These are phyloP conservation scores for Rhizopus arrhizus DNA, from an alignment of 371 early-diverging fungal genomes.

Conservation along the genomic window DNA sequence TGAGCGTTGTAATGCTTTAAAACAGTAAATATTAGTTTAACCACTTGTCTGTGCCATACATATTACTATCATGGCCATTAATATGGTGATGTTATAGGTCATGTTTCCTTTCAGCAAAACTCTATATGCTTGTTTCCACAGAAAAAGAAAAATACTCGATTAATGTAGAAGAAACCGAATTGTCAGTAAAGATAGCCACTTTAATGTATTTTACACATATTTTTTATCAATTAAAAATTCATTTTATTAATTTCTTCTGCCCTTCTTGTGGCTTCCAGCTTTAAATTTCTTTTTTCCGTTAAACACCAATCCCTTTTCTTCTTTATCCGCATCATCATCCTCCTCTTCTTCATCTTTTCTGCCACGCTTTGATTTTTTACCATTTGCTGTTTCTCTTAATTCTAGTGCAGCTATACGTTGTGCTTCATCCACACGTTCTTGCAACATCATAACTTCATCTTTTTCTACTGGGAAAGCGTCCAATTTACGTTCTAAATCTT, in stretches of 20 bases:
- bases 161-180: no score
- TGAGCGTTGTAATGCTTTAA: no score
- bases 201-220: not conserved
- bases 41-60: no score
- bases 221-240: not conserved
- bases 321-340: slow-evolving; percentile 53
- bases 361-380: slow-evolving; percentile 57
- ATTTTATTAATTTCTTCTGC: slow-evolving; percentile 8
- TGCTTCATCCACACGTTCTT: slow-evolving; percentile 93
- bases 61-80: no score
- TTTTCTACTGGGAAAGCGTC: slow-evolving; percentile 83
- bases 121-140: no score
- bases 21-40: no score
- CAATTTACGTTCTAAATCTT: slow-evolving; percentile 84
- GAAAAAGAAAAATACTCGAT: no score
- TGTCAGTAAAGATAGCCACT: not conserved
- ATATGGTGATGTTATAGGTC: no score
- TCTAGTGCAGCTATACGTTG: slow-evolving; percentile 79
- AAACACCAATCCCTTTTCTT: slow-evolving; percentile 41
- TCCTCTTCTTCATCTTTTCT: slow-evolving; percentile 51
- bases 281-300: slow-evolving; percentile 37
- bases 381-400: slow-evolving; percentile 64
- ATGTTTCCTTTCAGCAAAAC: no score
- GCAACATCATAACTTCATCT: slow-evolving; percentile 84
- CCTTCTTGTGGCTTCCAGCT: slow-evolving; percentile 20